A percentile compares a stretch with the other conserved stretches of the same genome.
Evolutionary conservation across 2,329 filamentous ascomycete genomes (phyloP).

Genomic region (Rugonectria rugulosa): DNA sequence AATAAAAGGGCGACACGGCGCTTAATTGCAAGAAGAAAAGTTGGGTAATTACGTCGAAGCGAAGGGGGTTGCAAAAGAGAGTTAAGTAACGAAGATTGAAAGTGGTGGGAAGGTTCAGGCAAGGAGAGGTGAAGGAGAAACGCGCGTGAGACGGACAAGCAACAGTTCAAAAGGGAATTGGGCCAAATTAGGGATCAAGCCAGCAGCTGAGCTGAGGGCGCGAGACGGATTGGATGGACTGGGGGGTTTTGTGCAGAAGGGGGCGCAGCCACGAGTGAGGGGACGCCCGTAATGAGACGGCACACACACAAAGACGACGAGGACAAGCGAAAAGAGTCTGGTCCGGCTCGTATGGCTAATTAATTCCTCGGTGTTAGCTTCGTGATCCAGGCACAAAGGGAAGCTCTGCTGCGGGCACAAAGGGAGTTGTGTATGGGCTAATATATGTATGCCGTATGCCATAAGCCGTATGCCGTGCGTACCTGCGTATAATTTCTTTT

Average conservation of each 20-base stretch:
- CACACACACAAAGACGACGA: neutral
- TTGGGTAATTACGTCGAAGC: neutral
- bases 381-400: neutral
- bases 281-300: conserved; percentile 4
- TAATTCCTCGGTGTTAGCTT: neutral
- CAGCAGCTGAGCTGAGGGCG: conserved; percentile 14
- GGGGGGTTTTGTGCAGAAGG: conserved; percentile 3
- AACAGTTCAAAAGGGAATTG: conserved; percentile 13
- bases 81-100: conserved; percentile 3
- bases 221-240: conserved; percentile 2
- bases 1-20: neutral
- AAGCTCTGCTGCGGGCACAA: too few relatives aligned
- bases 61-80: conserved; percentile 7
- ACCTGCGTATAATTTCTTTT: too few relatives aligned
- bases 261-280: conserved; percentile 11
- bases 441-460: too few relatives aligned
- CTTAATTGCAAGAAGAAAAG: neutral
- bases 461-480: too few relatives aligned
- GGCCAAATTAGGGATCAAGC: conserved; percentile 22
- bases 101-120: neutral
- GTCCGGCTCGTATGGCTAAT: neutral
- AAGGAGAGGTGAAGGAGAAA: conserved; percentile 6
- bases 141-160: conserved; percentile 11
- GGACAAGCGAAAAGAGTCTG: neutral
- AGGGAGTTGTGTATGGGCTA: too few relatives aligned